Percentiles rank a stretch among this genome's conserved stretches.
phyloP scores from a whole-genome alignment of 228 moss, liverwort and hornwort genomes.

The Sphagnum fallax region DNA sequence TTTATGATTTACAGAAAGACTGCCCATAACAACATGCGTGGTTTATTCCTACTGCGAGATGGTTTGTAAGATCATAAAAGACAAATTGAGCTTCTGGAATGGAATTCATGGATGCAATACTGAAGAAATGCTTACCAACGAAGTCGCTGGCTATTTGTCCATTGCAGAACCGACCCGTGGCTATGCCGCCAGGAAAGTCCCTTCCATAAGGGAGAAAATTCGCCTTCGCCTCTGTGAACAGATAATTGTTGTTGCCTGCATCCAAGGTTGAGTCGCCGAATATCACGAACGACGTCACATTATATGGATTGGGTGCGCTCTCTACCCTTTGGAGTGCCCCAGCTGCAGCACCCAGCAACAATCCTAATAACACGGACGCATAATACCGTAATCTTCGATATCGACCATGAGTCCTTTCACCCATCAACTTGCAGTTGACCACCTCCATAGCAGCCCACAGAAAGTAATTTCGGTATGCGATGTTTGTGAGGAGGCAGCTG shows the following conservation, averaged over 20 bases:
- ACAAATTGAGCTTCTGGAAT: neutral
- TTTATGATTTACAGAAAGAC: neutral
- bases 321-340: neutral
- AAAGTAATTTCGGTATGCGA: no score
- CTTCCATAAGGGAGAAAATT: constrained; percentile 29
- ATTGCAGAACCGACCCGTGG: constrained; percentile 35
- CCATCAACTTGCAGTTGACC: no score
- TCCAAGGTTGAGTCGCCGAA: constrained; percentile 46
- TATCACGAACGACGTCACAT: constrained; percentile 15
- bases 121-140: constrained; percentile 21
- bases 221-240: constrained; percentile 21
- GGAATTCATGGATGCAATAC: no score
- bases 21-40: neutral
- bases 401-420: no score
- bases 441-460: no score
- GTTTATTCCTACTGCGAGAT: neutral
- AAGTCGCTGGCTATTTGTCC: constrained; percentile 35
- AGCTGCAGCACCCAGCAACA: no score
- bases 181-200: constrained; percentile 23
- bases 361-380: no score
- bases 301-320: constrained; percentile 1
- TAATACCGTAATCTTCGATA: no score
- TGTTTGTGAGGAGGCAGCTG: no score
- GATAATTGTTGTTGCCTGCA: constrained; percentile 45
- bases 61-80: neutral